Percentiles rank a stretch among this genome's conserved stretches.
Conservation (phyloP, 768 basidiomycete genomes). For the Austroboletus eburneus region DNA sequence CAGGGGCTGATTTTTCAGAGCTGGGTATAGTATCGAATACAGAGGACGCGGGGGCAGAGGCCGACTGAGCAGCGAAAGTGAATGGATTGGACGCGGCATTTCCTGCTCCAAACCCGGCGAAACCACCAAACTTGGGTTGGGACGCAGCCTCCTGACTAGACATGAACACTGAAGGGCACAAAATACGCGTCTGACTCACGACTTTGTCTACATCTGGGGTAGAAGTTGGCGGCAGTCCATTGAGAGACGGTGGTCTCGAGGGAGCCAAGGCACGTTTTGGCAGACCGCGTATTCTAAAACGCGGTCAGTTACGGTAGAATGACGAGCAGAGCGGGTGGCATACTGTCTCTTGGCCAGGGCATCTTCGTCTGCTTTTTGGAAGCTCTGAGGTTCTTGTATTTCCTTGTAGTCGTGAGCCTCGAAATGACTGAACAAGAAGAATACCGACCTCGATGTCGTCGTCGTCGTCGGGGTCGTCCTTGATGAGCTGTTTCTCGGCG, state of each 20-base stretch:
- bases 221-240: constrained; percentile 23
- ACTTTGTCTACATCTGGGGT: constrained; percentile 20
- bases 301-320: constrained; percentile 8
- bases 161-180: constrained; percentile 15
- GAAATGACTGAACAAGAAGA: background rate
- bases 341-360: constrained; percentile 55
- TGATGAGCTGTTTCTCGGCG: constrained; percentile 68
- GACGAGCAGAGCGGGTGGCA: constrained; percentile 20
- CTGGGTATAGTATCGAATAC: constrained; percentile 8
- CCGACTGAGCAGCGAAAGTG: constrained; percentile 35
- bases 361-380: constrained; percentile 59
- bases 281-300: constrained; percentile 56
- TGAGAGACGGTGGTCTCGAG: constrained; percentile 21
- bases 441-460: constrained; percentile 32
- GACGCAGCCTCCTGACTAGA: constrained; percentile 22
- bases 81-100: constrained; percentile 33
- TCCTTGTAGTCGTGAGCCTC: constrained; percentile 34
- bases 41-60: constrained; percentile 11
- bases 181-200: constrained; percentile 22
- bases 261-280: constrained; percentile 45
- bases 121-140: constrained; percentile 46
- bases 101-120: constrained; percentile 48
- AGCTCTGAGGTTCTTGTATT: constrained; percentile 37
- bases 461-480: constrained; percentile 43
- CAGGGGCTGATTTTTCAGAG: constrained; percentile 11